phyloP scores from a whole-genome alignment of 2,329 filamentous ascomycete genomes.

The Aspergillus ibericus region DNA sequence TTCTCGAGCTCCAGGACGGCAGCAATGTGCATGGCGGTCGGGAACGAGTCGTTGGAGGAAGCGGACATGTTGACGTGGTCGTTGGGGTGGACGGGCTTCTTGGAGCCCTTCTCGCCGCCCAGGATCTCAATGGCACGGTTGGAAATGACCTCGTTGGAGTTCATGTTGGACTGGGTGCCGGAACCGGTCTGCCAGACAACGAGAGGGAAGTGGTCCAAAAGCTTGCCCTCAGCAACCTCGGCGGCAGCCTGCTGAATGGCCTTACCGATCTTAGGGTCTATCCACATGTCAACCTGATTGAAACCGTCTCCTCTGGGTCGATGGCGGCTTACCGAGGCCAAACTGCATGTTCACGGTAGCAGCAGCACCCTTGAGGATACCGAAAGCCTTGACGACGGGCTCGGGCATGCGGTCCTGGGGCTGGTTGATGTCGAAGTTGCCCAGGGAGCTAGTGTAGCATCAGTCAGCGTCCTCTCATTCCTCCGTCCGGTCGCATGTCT shows the following conservation, averaged over 20 bases:
- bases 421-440: conserved; percentile 99
- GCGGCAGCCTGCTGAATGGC: conserved; percentile 93
- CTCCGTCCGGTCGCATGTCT: neutral
- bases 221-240: conserved; percentile 90
- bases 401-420: conserved; percentile 98
- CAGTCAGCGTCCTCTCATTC: conserved; percentile 21
- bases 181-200: conserved; percentile 99
- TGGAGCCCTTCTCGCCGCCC: conserved; percentile 88
- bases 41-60: conserved; percentile 98
- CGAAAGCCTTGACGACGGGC: conserved; percentile 87
- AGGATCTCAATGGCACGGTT: conserved; percentile 98
- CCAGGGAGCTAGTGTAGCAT: conserved; percentile 62
- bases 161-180: conserved; percentile 99
- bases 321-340: conserved; percentile 64
- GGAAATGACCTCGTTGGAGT: conserved; percentile 99
- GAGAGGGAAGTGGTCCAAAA: conserved; percentile 95
- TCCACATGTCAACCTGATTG: conserved; percentile 9
- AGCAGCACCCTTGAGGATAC: conserved; percentile 94
- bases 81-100: conserved; percentile 98
- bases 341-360: conserved; percentile 94
- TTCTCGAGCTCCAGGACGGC: conserved; percentile 91
- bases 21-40: conserved; percentile 99
- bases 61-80: conserved; percentile 99
- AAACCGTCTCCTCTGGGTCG: conserved; percentile 10
- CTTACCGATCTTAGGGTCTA: conserved; percentile 83